Base-by-base conservation (phyloP, 345 rosid species). In the Erodium maritimum region DNA sequence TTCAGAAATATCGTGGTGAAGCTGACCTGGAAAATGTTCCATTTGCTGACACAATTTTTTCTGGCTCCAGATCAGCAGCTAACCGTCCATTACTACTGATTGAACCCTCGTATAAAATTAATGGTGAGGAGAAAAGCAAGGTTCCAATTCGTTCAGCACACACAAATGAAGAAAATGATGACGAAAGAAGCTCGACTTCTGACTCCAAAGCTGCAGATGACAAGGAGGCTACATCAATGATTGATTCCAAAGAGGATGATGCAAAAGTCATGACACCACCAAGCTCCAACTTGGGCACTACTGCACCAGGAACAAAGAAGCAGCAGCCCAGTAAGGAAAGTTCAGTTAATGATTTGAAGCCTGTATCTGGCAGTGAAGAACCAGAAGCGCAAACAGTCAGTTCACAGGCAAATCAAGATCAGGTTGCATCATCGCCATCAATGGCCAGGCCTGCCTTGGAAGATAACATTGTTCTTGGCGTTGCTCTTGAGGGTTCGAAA, bases 391-490 rank as follows among this genome's bases (percentile, higher is more conserved):
- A 29, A 29, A 29, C 37, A 29, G 5, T 29, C 8, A 29, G 5
- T 29, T 29, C 37, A 29, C 37, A 29, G 37, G 37, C 37, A 29
- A 29, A 29, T 29, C 37, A 29, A 29, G 37, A 69, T 9, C 20
- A 34, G 23, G 87, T 67, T 13, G 54, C 53, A 52, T 60, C 67
- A 50, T 61, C 64, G 13, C 73, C 79, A 12, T 62, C 82, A 2
- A 60, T 67, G 25, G 55, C 61, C 23, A 74, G 78, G 67, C 75
- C 88, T 48, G 62, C 78, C 17, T 55, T 85, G 73, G 91, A 81
- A 69, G 96, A 91, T 56, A 91, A 88, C 65, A 78, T 91, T 55
- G 85, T 91, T 67, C 91, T 91, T 17, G 95, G 87, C 1, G 97
- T 91, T 52, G 96, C 96, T 5, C 56, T 91, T 54, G 96, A 91